Evolutionary conservation across 1,284 basidiomycete species (phyloP), one percentile per base, ranked within the genome.

Genomic region (Hymenochaete sp.): DNA sequence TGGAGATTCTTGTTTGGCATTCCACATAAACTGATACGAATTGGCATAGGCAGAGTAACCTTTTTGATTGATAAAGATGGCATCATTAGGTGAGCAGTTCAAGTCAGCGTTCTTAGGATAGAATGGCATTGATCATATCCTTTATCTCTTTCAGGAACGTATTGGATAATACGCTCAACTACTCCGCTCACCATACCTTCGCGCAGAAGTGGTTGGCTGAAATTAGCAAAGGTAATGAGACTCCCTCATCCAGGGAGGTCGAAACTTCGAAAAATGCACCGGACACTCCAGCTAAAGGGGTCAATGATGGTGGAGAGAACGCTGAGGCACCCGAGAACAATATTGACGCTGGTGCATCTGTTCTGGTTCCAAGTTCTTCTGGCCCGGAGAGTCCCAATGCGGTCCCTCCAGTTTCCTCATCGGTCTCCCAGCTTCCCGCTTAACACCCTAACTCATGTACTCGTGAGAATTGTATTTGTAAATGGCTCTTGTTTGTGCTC

Each of bases 51-150:
- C 3, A 72, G 86, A 18, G 71, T 77, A 19, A 90, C 86, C 0
- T 82, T 87, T 58, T 68, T 88, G 55, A 77, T 90, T 46, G 83
- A 87, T 58, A 67, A 64, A 44, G 70, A 80, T 44, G 85, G 87
- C 3, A 63, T 76, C 38, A 66, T 89, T 25, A 70, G 73, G 75
- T 82, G 57, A 22, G 70, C 45, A 45, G 31, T 21, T 36, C 21
- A 28, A 25, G 11, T n/a, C n/a, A n/a, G n/a, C n/a, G n/a, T n/a
- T 8, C 19, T 31, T 42, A 29, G 25, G 19, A 27, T 40, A 22
- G 9, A 43, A 18, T 31, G 18, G 27, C 19, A 14, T 29, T 4
- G 22, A 26, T 14, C 21, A 21, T 11, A 25, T 27, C 4, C 11
- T 22, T 24, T 19, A 14, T 35, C 16, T 4, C 4, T 47, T 25